Conservation (phyloP, 768 basidiomycete genomes). For the Amanita polypyramis region DNA sequence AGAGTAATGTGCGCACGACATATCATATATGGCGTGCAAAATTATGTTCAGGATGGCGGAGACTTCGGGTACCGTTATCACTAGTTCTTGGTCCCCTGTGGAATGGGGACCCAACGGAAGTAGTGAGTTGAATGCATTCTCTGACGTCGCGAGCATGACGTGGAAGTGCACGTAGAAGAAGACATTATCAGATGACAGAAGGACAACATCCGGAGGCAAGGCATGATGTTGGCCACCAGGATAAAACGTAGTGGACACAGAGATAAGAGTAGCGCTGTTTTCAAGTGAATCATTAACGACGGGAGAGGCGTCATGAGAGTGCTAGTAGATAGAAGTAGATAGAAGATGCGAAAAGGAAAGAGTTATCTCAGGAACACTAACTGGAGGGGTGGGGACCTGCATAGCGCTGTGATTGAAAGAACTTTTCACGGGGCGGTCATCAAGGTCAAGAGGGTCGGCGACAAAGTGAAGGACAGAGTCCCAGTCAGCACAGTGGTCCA, state of each 20-base stretch:
- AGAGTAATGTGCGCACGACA: constrained; percentile 66
- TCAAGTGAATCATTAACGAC: constrained; percentile 25
- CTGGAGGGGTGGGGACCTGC: constrained; percentile 61
- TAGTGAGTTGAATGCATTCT: constrained; percentile 52
- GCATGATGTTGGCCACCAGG: constrained; percentile 53
- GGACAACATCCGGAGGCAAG: constrained; percentile 49
- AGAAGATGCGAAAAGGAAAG: neutral
- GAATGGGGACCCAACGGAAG: constrained; percentile 34
- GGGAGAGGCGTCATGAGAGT: constrained; percentile 37
- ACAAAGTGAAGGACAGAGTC: constrained; percentile 55
- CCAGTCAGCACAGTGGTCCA: constrained; percentile 33
- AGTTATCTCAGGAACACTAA: constrained; percentile 19
- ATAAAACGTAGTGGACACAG: constrained; percentile 76
- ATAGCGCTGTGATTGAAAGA: constrained; percentile 11
- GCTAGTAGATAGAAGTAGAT: constrained; percentile 17
- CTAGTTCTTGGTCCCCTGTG: constrained; percentile 34
- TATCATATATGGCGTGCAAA: constrained; percentile 61
- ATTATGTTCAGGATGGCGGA: constrained; percentile 61
- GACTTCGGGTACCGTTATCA: constrained; percentile 45
- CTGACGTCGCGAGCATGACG: constrained; percentile 46
- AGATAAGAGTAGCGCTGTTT: constrained; percentile 36
- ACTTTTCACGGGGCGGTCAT: constrained; percentile 14
- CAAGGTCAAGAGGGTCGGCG: constrained; percentile 33
- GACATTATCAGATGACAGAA: constrained; percentile 66
- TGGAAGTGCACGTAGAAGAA: constrained; percentile 76